These are phyloP conservation scores for Aspergillus quadrilineatus DNA, from an alignment of 2,329 filamentous ascomycete genomes.

Conservation along the genomic window DNA sequence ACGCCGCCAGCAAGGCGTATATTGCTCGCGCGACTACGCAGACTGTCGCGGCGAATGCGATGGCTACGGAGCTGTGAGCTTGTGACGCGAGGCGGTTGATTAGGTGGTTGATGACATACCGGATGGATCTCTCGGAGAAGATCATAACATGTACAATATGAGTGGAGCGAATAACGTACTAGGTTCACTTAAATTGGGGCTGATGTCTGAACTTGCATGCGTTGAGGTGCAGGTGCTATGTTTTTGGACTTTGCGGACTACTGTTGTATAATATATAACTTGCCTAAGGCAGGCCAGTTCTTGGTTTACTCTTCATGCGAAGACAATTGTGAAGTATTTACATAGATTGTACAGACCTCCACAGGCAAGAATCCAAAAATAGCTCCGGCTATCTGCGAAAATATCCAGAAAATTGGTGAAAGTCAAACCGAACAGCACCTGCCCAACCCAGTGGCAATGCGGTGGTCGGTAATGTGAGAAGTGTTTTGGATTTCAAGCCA, in stretches of 20 bases:
- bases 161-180: background rate
- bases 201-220: background rate
- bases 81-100: conserved; percentile 3
- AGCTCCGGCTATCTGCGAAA: background rate
- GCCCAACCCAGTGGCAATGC: background rate
- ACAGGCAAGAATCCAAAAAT: conserved; percentile 8
- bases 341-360: conserved; percentile 25
- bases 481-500: background rate
- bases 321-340: conserved; percentile 18
- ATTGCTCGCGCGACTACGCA: conserved; percentile 58
- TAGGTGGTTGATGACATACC: background rate
- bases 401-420: conserved; percentile 4
- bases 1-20: conserved; percentile 68
- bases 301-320: conserved; percentile 20
- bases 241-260: background rate
- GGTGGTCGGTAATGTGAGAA: conserved; percentile 1
- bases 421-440: background rate
- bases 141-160: background rate
- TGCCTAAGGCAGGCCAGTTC: background rate
- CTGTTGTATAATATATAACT: background rate
- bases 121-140: background rate
- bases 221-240: background rate
- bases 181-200: background rate
- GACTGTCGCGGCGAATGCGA: conserved; percentile 29
- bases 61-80: conserved; percentile 12